Conservation (phyloP, 805 yeast species). For the Isabelozyma rhagii region DNA sequence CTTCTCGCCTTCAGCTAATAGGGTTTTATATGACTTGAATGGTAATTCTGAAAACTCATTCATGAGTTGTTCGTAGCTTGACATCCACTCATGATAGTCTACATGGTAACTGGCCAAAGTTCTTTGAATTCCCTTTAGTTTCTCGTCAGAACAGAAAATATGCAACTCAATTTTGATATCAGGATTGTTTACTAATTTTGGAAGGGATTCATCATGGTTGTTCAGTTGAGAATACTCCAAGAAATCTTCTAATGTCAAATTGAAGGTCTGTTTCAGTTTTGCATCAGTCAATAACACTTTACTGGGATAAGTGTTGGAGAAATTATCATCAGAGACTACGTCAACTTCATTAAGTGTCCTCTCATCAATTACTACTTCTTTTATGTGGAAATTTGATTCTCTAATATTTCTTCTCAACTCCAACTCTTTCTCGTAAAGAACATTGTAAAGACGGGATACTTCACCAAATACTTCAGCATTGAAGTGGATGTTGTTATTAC, state of each 20-base stretch:
- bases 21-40: conserved; percentile 39
- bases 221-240: conserved; percentile 17
- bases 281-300: conserved; percentile 39
- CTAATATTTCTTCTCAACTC: conserved; percentile 37
- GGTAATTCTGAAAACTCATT: conserved; percentile 42
- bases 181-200: background rate
- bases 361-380: conserved; percentile 33
- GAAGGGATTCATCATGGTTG: background rate
- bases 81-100: conserved; percentile 52
- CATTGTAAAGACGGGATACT: conserved; percentile 30
- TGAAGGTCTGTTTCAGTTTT: conserved; percentile 27
- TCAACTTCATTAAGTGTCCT: conserved; percentile 28
- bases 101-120: conserved; percentile 39
- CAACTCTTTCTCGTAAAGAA: conserved; percentile 42
- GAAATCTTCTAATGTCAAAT: conserved; percentile 26
- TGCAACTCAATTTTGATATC: conserved; percentile 40
- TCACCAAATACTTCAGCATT: conserved; percentile 32
- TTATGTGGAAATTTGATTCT: conserved; percentile 20
- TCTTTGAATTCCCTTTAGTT: conserved; percentile 35
- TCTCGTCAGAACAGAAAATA: conserved; percentile 50
- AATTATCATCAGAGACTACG: conserved; percentile 51
- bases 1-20: conserved; percentile 56
- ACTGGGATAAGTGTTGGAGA: conserved; percentile 52
- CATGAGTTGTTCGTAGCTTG: conserved; percentile 41
- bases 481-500: conserved; percentile 20